These are phyloP conservation scores for Russula earlei DNA, from an alignment of 768 basidiomycete species.

Conservation along the genomic window DNA sequence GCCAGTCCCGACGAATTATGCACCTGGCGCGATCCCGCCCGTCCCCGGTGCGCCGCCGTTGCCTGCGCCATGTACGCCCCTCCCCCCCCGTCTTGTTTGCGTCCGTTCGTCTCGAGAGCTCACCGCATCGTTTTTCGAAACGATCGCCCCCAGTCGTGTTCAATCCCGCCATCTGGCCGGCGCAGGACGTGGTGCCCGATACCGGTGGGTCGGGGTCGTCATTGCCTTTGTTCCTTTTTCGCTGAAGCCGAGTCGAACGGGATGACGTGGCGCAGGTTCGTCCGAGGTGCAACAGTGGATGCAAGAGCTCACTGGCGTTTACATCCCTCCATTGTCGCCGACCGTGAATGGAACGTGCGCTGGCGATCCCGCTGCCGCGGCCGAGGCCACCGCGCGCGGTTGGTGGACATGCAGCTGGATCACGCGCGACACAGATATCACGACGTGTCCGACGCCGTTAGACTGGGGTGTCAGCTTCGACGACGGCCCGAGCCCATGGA, in stretches of 20 bases:
- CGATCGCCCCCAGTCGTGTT: slow-evolving; percentile 41
- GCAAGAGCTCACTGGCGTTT: slow-evolving; percentile 58
- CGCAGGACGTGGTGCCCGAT: slow-evolving; percentile 48
- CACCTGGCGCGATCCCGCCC: slow-evolving; percentile 52
- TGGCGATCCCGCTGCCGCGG: slow-evolving; percentile 45
- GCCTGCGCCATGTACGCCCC: slow-evolving; percentile 49
- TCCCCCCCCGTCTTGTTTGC: background rate
- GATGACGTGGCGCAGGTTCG: slow-evolving; percentile 32
- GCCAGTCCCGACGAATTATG: slow-evolving; percentile 41
- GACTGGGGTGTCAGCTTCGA: slow-evolving; percentile 83
- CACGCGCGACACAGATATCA: slow-evolving; percentile 51
- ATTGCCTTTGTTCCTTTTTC: background rate
- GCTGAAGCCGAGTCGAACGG: background rate
- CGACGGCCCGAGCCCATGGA: slow-evolving; percentile 81
- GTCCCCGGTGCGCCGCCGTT: slow-evolving; percentile 56
- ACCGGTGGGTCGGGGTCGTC: slow-evolving; percentile 44
- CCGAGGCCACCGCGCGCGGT: slow-evolving; percentile 52
- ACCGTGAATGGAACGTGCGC: slow-evolving; percentile 64
- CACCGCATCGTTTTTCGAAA: background rate
- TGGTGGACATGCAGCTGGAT: slow-evolving; percentile 90
- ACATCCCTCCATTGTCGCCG: slow-evolving; percentile 56
- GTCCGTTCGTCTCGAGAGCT: background rate
- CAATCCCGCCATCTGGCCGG: slow-evolving; percentile 46
- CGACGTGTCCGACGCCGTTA: slow-evolving; percentile 53
- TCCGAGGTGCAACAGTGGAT: slow-evolving; percentile 64